Conservation (phyloP, 1,284 basidiomycete genomes). For the Cutaneotrichosporon sp. region DNA sequence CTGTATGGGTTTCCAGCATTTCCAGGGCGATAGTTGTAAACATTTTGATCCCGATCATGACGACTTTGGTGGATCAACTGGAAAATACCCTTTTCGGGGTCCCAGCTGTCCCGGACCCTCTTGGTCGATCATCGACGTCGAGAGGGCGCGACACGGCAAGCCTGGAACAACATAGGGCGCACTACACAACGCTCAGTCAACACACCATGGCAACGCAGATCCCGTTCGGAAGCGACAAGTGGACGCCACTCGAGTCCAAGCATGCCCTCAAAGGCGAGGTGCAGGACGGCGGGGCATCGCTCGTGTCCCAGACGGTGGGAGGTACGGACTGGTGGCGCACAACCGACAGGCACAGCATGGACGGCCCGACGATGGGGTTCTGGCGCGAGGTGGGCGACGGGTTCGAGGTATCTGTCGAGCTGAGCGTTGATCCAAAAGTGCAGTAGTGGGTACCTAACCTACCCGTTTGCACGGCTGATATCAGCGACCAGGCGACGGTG, state of each 20-base stretch:
- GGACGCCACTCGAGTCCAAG: slow-evolving; percentile 5
- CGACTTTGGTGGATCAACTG: no score
- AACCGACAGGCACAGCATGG: slow-evolving; percentile 17
- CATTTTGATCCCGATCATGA: neutral
- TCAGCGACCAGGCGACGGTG: slow-evolving; percentile 30
- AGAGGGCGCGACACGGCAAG: no score
- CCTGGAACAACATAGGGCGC: no score
- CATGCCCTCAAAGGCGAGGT: slow-evolving; percentile 3
- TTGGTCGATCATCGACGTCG: no score
- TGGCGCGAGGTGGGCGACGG: slow-evolving; percentile 13
- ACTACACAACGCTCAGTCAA: no score
- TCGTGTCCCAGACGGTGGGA: slow-evolving; percentile 4
- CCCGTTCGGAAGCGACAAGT: slow-evolving; percentile 7
- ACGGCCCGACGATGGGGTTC: slow-evolving; percentile 23
- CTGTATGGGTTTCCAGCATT: no score
- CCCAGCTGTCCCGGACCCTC: no score
- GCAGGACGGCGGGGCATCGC: slow-evolving; percentile 1
- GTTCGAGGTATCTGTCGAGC: slow-evolving; percentile 25
- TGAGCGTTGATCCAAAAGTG: slow-evolving; percentile 14
- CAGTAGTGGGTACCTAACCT: slow-evolving; percentile 16
- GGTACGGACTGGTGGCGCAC: slow-evolving; percentile 35
- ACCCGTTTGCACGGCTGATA: neutral
- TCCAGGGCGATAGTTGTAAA: no score
- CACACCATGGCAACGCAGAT: slow-evolving; percentile 2
- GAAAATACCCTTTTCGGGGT: no score